Evolutionary conservation across 768 basidiomycete species (phyloP).

Genomic region (Gelatoporia subvermispora): DNA sequence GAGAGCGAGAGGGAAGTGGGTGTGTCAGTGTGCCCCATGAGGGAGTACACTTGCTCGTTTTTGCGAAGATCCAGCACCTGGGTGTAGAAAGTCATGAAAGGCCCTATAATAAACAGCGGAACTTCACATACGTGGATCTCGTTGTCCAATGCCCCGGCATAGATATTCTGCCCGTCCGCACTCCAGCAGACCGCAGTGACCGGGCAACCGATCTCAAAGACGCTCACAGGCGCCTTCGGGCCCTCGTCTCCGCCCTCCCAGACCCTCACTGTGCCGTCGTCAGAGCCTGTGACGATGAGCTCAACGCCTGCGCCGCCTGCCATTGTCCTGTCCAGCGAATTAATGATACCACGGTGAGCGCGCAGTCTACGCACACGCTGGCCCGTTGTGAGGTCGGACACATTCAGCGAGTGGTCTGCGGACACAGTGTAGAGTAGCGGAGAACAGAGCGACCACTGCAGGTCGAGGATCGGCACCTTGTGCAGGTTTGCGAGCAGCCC

Average conservation of each 20-base stretch:
- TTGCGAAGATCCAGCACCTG: slow-evolving; percentile 91
- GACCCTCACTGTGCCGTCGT: slow-evolving; percentile 87
- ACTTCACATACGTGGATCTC: slow-evolving; percentile 77
- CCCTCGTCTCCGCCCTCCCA: slow-evolving; percentile 88
- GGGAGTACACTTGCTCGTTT: slow-evolving; percentile 70
- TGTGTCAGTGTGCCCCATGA: slow-evolving; percentile 86
- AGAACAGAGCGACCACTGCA: slow-evolving; percentile 81
- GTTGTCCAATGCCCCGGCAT: slow-evolving; percentile 92
- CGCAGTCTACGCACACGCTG: slow-evolving; percentile 75
- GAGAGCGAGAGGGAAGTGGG: slow-evolving; percentile 91
- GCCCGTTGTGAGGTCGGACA: slow-evolving; percentile 81
- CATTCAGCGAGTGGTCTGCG: slow-evolving; percentile 80
- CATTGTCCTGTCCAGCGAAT: slow-evolving; percentile 81
- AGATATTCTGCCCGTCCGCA: slow-evolving; percentile 83
- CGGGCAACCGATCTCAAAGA: slow-evolving; percentile 83
- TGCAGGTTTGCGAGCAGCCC: slow-evolving; percentile 76
- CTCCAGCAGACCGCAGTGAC: slow-evolving; percentile 92
- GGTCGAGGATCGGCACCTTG: slow-evolving; percentile 89
- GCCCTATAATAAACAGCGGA: neutral
- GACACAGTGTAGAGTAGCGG: slow-evolving; percentile 76
- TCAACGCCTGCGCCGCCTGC: slow-evolving; percentile 82
- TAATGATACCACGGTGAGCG: slow-evolving; percentile 90
- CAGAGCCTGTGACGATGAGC: slow-evolving; percentile 81
- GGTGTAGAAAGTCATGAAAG: slow-evolving; percentile 5
- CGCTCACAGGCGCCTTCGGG: slow-evolving; percentile 66